Conservation (phyloP, 306 rosid species). For the Lagenaria siceraria region DNA sequence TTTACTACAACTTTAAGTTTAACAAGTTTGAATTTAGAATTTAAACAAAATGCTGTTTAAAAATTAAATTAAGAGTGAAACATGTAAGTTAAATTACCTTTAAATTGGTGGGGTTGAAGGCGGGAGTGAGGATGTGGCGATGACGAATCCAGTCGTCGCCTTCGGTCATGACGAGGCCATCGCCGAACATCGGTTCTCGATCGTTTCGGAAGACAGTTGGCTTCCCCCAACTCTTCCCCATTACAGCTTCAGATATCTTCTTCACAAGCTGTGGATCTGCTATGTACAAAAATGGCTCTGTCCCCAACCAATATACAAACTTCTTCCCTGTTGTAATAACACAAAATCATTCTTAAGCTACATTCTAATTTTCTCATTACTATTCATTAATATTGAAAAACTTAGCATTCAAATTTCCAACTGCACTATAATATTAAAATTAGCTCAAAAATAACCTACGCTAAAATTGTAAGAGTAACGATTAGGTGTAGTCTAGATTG, state of each 20-base stretch:
- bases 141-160: conserved; percentile 65
- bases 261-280: conserved; percentile 61
- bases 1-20: no score
- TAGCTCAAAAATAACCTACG: no score
- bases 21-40: not conserved
- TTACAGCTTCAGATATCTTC: conserved; percentile 44
- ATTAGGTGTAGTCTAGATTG: no score
- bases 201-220: conserved; percentile 56
- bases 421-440: no score
- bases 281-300: conserved; percentile 69
- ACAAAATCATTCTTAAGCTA: not conserved
- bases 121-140: conserved; percentile 54
- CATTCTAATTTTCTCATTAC: no score
- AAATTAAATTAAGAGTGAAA: no score
- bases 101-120: conserved; percentile 49
- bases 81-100: conserved; percentile 23
- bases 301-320: conserved; percentile 69
- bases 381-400: no score
- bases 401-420: no score
- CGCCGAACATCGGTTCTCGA: conserved; percentile 67
- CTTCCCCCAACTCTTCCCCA: conserved; percentile 70
- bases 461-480: no score
- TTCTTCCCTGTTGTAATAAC: conserved; percentile 37
- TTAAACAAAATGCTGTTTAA: not conserved
- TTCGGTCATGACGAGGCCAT: conserved; percentile 59